These are phyloP conservation scores for Xylaria hypoxylon DNA, from an alignment of 2,329 filamentous ascomycete genomes.

Conservation along the genomic window DNA sequence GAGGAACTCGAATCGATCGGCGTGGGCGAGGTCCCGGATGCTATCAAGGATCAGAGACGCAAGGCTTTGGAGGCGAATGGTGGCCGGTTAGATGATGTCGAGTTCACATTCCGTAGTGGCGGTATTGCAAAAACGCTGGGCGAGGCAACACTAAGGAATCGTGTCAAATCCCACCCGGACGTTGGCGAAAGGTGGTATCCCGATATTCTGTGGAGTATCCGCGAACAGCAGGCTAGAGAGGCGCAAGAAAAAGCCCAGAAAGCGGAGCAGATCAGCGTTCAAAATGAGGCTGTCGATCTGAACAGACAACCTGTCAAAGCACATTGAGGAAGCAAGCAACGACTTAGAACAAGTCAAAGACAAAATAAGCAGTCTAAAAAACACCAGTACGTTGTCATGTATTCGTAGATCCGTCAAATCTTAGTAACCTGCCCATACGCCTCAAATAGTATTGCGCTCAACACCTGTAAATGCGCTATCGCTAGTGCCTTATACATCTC, in stretches of 20 bases:
- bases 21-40: slow-evolving; percentile 69
- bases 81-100: slow-evolving; percentile 76
- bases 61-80: slow-evolving; percentile 67
- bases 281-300: slow-evolving; percentile 39
- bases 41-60: slow-evolving; percentile 71
- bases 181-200: slow-evolving; percentile 86
- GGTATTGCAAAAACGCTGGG: slow-evolving; percentile 75
- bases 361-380: slow-evolving; percentile 12
- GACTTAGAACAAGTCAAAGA: slow-evolving; percentile 8
- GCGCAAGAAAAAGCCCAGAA: slow-evolving; percentile 47
- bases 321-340: slow-evolving; percentile 48
- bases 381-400: slow-evolving; percentile 24
- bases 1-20: slow-evolving; percentile 76
- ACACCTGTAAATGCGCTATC: slow-evolving; percentile 41
- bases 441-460: slow-evolving; percentile 33
- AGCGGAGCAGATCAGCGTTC: slow-evolving; percentile 8
- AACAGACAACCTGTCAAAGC: slow-evolving; percentile 52
- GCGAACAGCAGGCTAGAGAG: slow-evolving; percentile 66
- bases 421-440: slow-evolving; percentile 31
- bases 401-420: slow-evolving; percentile 37
- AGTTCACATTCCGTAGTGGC: slow-evolving; percentile 85
- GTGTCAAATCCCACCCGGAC: slow-evolving; percentile 88
- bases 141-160: slow-evolving; percentile 85
- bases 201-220: slow-evolving; percentile 68
- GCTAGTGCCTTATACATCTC: slow-evolving; percentile 21